Conservation (phyloP, 2,329 filamentous ascomycete species). For the Volutella citrinella region DNA sequence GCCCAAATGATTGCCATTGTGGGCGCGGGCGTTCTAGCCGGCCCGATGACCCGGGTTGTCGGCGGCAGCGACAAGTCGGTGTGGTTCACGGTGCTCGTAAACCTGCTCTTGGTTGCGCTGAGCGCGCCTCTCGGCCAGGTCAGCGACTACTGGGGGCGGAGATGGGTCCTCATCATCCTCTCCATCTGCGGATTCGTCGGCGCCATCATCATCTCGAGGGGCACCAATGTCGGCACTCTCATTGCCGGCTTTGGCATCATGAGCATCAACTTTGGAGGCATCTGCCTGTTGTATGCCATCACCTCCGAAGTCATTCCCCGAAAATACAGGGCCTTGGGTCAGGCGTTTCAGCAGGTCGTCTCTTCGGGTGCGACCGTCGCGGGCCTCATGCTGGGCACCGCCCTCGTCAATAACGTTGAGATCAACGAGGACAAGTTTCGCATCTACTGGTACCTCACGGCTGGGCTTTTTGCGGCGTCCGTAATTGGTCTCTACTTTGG, state of each 20-base stretch:
- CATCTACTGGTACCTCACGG: constrained; percentile 1
- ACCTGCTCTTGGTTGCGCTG: constrained; percentile 1
- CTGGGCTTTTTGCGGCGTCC: neutral
- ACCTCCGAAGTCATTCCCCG: constrained; percentile 3
- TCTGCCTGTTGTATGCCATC: constrained; percentile 1
- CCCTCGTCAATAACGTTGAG: too few species aligned
- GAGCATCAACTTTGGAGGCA: constrained; percentile 1
- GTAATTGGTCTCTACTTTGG: neutral
- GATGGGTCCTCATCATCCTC: constrained; percentile 1
- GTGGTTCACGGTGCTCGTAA: constrained; percentile 2
- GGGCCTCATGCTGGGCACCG: too few species aligned
- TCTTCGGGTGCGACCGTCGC: too few species aligned
- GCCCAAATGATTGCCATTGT: constrained; percentile 2
- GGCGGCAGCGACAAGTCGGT: constrained; percentile 1
- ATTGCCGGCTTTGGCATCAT: neutral
- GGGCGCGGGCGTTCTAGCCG: constrained; percentile 2
- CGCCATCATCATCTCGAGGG: too few species aligned
- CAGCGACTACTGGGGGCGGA: constrained; percentile 4
- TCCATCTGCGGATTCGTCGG: neutral
- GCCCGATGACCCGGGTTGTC: constrained; percentile 4
- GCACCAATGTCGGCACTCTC: too few species aligned
- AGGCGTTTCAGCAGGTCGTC: too few species aligned
- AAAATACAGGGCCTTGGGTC: constrained; percentile 1
- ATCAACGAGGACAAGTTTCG: too few species aligned
- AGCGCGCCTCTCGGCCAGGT: constrained; percentile 2